Evolutionary conservation across 441 rosid genomes (phyloP).

Genomic region (Populus tomentosa): DNA sequence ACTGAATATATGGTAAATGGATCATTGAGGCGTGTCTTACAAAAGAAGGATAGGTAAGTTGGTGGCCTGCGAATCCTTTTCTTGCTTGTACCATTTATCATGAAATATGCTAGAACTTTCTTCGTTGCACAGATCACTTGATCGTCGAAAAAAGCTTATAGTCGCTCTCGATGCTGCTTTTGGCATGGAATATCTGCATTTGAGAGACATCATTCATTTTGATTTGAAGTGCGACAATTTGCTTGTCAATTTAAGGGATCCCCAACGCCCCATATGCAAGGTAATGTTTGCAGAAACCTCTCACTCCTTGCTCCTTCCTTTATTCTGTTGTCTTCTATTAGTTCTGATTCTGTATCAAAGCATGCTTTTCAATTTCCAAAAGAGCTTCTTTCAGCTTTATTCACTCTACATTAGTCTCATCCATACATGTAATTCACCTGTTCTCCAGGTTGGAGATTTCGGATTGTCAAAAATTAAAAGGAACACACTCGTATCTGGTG

Average conservation of each 20-base stretch:
- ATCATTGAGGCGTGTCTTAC: conserved; percentile 86
- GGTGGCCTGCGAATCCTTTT: not conserved
- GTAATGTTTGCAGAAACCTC: conserved; percentile 22
- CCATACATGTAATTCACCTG: conserved; percentile 1
- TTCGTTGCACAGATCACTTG: conserved; percentile 50
- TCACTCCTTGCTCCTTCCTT: not conserved
- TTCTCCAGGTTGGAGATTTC: conserved; percentile 77
- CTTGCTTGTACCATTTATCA: not conserved
- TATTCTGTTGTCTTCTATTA: not conserved
- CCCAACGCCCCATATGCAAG: conserved; percentile 92
- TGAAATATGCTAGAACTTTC: conserved; percentile 8
- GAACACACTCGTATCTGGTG: conserved; percentile 84
- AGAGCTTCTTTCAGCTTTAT: too few species aligned
- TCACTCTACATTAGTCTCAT: not conserved
- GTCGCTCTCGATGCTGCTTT: conserved; percentile 86
- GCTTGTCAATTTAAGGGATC: conserved; percentile 81
- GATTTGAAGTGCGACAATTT: conserved; percentile 93
- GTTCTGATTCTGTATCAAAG: not conserved
- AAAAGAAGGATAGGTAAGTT: conserved; percentile 75
- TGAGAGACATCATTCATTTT: conserved; percentile 81
- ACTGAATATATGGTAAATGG: conserved; percentile 98
- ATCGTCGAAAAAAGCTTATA: conserved; percentile 72
- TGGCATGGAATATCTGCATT: conserved; percentile 94
- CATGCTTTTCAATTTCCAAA: too few species aligned
- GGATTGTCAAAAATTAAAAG: conserved; percentile 86